Conservation (phyloP, 2,329 filamentous ascomycete species). For the Colletotrichum zoysiae region DNA sequence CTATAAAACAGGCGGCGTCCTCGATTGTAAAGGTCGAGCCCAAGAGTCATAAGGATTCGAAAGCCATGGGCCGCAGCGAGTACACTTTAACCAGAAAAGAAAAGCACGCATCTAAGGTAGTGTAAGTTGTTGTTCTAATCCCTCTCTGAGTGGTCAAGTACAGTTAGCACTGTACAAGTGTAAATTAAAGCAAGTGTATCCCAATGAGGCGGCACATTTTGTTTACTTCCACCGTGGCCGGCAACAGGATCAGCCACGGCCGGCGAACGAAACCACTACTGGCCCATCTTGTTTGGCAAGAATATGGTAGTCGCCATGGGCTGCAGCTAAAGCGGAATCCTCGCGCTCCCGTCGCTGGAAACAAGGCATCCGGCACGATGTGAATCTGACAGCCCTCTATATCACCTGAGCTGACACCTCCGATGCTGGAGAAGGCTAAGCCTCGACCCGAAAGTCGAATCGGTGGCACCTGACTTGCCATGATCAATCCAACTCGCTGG, state of each 20-base stretch:
- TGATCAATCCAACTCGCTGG: not conserved
- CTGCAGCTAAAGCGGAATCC: not conserved
- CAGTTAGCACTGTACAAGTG: too few species aligned
- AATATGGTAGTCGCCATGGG: not conserved
- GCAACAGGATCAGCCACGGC: not conserved
- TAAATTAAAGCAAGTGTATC: too few species aligned
- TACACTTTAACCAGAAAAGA: too few species aligned
- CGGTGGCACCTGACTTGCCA: not conserved
- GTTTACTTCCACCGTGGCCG: not conserved
- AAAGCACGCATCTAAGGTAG: not conserved
- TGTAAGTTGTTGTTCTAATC: too few species aligned
- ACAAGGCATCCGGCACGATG: not conserved
- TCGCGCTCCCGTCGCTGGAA: not conserved
- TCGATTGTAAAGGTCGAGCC: not conserved
- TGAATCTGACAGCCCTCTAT: too few species aligned
- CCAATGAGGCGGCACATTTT: too few species aligned
- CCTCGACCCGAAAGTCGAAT: not conserved
- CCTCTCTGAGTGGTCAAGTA: too few species aligned
- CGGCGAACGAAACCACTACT: not conserved
- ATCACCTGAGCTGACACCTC: not conserved
- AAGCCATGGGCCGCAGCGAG: not conserved
- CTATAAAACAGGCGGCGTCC: not conserved
- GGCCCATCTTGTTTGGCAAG: not conserved
- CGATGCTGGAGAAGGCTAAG: constrained; percentile 1
- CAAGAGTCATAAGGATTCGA: not conserved